A percentile compares a stretch with the other conserved stretches of the same genome.
Evolutionary conservation across 805 yeast species (phyloP).

Genomic region (Wickerhamiella slavikovae): DNA sequence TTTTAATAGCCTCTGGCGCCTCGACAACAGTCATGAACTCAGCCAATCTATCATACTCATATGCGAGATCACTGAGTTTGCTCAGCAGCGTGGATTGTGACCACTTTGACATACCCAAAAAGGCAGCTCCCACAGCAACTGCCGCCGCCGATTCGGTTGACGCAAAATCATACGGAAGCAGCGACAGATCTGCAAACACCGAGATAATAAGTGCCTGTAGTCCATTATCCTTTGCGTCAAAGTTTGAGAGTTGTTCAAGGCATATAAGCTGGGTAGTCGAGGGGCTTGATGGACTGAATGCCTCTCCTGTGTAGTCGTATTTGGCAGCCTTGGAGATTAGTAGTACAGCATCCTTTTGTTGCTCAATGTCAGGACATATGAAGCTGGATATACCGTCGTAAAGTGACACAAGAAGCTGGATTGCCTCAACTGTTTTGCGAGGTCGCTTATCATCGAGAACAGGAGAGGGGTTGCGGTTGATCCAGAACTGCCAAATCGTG

Average conservation of each 20-base stretch:
- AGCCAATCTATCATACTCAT: too few relatives aligned
- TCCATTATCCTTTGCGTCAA: background rate
- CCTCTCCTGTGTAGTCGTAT: slow-evolving; percentile 5
- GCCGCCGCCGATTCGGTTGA: background rate
- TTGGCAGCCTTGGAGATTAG: slow-evolving; percentile 6
- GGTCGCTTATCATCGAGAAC: slow-evolving; percentile 20
- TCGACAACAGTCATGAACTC: too few relatives aligned
- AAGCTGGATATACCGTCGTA: slow-evolving; percentile 2
- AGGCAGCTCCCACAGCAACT: background rate
- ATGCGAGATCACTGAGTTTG: background rate
- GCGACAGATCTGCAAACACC: background rate
- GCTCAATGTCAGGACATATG: slow-evolving; percentile 1
- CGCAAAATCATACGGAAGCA: background rate
- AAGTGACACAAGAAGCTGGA: slow-evolving; percentile 20
- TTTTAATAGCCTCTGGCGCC: too few relatives aligned
- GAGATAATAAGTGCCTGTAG: background rate
- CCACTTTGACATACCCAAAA: background rate
- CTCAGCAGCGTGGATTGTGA: background rate
- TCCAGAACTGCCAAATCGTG: slow-evolving; percentile 21
- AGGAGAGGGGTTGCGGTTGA: slow-evolving; percentile 18
- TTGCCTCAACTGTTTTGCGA: slow-evolving; percentile 31
- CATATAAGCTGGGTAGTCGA: background rate
- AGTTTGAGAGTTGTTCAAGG: background rate
- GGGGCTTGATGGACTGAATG: background rate
- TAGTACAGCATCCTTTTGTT: slow-evolving; percentile 2